Conservation (phyloP, 306 rosid genomes). For the Trichosanthes cucumerina region DNA sequence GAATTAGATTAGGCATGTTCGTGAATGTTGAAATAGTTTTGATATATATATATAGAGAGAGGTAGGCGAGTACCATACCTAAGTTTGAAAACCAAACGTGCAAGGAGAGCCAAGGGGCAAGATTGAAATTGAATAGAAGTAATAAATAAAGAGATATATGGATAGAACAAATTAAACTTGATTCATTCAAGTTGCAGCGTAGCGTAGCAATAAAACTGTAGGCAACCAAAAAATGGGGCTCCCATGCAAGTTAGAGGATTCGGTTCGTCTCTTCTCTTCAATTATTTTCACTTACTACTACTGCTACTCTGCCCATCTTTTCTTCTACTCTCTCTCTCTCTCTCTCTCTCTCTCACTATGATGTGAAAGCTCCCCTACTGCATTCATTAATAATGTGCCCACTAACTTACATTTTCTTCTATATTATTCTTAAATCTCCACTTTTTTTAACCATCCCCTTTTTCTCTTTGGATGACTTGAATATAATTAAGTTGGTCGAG, state of each 20-base stretch:
- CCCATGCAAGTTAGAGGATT: no score
- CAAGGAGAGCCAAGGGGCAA: not conserved
- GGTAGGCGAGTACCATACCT: no score
- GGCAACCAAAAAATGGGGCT: no score
- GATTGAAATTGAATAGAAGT: not conserved
- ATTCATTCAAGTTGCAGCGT: no score
- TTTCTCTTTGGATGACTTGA: no score
- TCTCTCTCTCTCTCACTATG: not conserved
- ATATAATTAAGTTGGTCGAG: no score
- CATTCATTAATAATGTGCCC: conserved; percentile 1
- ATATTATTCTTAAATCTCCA: not conserved
- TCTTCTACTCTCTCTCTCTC: not conserved
- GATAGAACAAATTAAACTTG: no score
- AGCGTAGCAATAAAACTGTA: no score
- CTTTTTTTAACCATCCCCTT: not conserved
- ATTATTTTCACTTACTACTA: no score
- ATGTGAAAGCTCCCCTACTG: conserved; percentile 3
- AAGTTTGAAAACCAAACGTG: not conserved
- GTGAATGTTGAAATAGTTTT: not conserved
- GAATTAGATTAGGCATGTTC: not conserved
- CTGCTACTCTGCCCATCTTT: not conserved
- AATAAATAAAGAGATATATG: no score
- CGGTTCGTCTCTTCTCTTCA: no score
- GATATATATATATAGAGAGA: no score
- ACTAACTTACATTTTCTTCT: not conserved